phyloP scores from a whole-genome alignment of 768 basidiomycete species.

The Suillus sp. region DNA sequence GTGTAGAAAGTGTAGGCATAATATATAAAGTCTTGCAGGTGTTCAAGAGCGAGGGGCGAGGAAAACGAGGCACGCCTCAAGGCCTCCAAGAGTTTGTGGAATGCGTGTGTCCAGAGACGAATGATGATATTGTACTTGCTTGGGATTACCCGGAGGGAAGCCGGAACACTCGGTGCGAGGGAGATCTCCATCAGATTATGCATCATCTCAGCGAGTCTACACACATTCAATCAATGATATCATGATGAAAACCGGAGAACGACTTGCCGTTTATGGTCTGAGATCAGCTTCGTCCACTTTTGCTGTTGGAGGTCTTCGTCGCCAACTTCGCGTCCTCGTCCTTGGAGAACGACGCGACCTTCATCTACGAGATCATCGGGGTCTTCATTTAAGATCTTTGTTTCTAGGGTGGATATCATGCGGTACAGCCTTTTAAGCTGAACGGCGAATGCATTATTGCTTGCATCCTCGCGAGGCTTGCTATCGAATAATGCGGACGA shows the following conservation, averaged over 20 bases:
- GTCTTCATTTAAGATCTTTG: slow-evolving; percentile 66
- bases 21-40: slow-evolving; percentile 92
- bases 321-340: slow-evolving; percentile 32
- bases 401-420: slow-evolving; percentile 77
- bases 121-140: slow-evolving; percentile 95
- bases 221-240: slow-evolving; percentile 17
- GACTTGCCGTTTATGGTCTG: slow-evolving; percentile 85
- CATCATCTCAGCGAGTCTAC: slow-evolving; percentile 88
- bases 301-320: slow-evolving; percentile 70
- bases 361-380: slow-evolving; percentile 53
- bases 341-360: slow-evolving; percentile 38
- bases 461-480: slow-evolving; percentile 51
- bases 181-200: slow-evolving; percentile 87
- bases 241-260: slow-evolving; percentile 10
- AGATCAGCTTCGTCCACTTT: slow-evolving; percentile 71
- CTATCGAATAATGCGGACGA: slow-evolving; percentile 72
- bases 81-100: slow-evolving; percentile 88
- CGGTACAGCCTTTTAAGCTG: slow-evolving; percentile 86
- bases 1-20: slow-evolving; percentile 96
- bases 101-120: slow-evolving; percentile 89
- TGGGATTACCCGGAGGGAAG: slow-evolving; percentile 86
- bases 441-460: slow-evolving; percentile 67
- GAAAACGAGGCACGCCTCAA: slow-evolving; percentile 82
- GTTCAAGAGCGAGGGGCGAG: slow-evolving; percentile 72
- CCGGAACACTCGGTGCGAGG: slow-evolving; percentile 83